phyloP scores from a whole-genome alignment of 352 stramenopile species.

The Pythium aquatile region DNA sequence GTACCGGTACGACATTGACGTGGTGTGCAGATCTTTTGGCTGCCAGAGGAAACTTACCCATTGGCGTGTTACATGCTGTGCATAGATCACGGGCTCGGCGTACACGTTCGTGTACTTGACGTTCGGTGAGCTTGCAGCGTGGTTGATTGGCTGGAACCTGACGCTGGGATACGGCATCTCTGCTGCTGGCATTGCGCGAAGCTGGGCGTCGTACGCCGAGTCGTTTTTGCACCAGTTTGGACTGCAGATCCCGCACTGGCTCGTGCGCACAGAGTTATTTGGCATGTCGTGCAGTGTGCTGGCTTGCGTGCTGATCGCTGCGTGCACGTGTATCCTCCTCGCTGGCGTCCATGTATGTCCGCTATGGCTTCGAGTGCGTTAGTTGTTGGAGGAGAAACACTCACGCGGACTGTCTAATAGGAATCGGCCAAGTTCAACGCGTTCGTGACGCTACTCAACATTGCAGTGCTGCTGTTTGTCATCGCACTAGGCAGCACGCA shows the following conservation, averaged over 20 bases:
- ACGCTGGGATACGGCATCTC: slow-evolving; percentile 93
- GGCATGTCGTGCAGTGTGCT: slow-evolving; percentile 76
- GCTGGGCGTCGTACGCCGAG: slow-evolving; percentile 87
- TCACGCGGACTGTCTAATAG: slow-evolving; percentile 27
- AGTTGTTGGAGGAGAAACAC: not conserved
- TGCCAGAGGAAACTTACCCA: not conserved
- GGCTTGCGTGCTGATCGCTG: slow-evolving; percentile 74
- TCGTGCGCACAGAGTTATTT: slow-evolving; percentile 52
- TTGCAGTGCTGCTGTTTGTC: slow-evolving; percentile 90
- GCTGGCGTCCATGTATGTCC: slow-evolving; percentile 68
- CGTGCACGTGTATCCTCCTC: slow-evolving; percentile 83
- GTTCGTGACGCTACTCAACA: slow-evolving; percentile 87
- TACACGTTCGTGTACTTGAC: slow-evolving; percentile 91
- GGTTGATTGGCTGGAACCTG: slow-evolving; percentile 92
- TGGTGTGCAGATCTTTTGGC: not conserved
- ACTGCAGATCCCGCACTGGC: slow-evolving; percentile 58
- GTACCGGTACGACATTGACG: slow-evolving; percentile 54
- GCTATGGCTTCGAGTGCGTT: not conserved
- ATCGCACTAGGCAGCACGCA: slow-evolving; percentile 77
- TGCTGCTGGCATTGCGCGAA: slow-evolving; percentile 86
- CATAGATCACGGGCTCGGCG: slow-evolving; percentile 80
- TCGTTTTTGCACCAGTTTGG: slow-evolving; percentile 79
- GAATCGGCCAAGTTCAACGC: slow-evolving; percentile 93
- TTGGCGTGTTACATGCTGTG: not conserved
- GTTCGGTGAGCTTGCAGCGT: slow-evolving; percentile 86